Conservation (phyloP, 805 yeast genomes). For the Ogataea philodendri region DNA sequence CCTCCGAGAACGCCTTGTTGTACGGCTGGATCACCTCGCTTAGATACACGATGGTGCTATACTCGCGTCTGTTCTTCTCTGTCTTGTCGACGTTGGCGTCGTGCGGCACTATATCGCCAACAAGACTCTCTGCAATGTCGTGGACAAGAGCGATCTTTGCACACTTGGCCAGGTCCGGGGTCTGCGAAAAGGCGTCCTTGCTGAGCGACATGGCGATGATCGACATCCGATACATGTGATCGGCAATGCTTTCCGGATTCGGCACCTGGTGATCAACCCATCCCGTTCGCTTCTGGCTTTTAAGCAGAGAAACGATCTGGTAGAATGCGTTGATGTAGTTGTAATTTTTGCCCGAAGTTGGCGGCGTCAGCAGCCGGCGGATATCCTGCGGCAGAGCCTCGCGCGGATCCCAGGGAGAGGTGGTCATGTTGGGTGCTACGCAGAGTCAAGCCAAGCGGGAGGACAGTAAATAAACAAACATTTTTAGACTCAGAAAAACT, state of each 20-base stretch:
- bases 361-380: conserved; percentile 28
- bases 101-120: conserved; percentile 91
- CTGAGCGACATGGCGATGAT: conserved; percentile 71
- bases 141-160: conserved; percentile 85
- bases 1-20: conserved; percentile 58
- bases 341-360: conserved; percentile 20
- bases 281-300: conserved; percentile 85
- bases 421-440: conserved; percentile 14
- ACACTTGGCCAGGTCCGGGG: conserved; percentile 60
- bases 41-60: conserved; percentile 65
- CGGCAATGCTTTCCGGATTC: conserved; percentile 73
- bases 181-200: conserved; percentile 18
- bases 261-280: conserved; percentile 74
- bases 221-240: conserved; percentile 95
- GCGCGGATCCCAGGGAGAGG: conserved; percentile 44
- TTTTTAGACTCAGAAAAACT: no score
- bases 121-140: conserved; percentile 91
- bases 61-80: conserved; percentile 85
- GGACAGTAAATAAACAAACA: no score
- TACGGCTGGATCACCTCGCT: conserved; percentile 61
- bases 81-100: conserved; percentile 61
- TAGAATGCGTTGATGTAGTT: conserved; percentile 36
- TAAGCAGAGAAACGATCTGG: conserved; percentile 68
- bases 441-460: no score
- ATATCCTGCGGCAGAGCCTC: conserved; percentile 41